Evolutionary conservation across 257 asterid genomes (phyloP).

Genomic region (Coffea canephora): DNA sequence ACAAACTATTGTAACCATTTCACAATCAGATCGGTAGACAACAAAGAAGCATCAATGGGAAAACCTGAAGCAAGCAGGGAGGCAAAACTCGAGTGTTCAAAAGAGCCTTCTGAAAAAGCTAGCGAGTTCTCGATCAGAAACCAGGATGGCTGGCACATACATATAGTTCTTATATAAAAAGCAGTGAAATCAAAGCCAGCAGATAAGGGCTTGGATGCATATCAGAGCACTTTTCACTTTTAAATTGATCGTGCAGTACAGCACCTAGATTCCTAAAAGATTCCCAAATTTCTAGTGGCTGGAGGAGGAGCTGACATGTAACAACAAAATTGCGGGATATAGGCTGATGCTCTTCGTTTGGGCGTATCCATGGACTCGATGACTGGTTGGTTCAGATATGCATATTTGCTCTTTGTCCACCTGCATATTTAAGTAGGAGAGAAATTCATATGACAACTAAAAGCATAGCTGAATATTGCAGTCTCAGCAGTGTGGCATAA

Average conservation of each 20-base stretch:
- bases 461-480: neutral
- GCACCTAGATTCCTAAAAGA: conserved; percentile 11
- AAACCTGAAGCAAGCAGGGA: too few relatives aligned
- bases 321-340: conserved; percentile 26
- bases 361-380: conserved; percentile 23
- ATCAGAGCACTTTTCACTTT: too few relatives aligned
- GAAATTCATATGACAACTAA: neutral
- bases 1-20: too few relatives aligned
- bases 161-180: too few relatives aligned
- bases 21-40: too few relatives aligned
- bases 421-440: conserved; percentile 28
- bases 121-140: too few relatives aligned
- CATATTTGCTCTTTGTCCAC: conserved; percentile 74
- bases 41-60: too few relatives aligned
- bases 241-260: neutral
- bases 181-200: too few relatives aligned
- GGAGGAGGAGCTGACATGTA: conserved; percentile 26
- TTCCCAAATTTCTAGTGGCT: conserved; percentile 19
- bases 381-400: conserved; percentile 54
- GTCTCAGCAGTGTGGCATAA: neutral
- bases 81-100: too few relatives aligned
- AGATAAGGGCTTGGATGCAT: neutral
- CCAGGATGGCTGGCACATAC: too few relatives aligned
- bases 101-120: too few relatives aligned
- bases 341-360: conserved; percentile 25